These are phyloP conservation scores for Lophiostoma macrostomum DNA, from an alignment of 495 filamentous ascomycete species.

Conservation along the genomic window DNA sequence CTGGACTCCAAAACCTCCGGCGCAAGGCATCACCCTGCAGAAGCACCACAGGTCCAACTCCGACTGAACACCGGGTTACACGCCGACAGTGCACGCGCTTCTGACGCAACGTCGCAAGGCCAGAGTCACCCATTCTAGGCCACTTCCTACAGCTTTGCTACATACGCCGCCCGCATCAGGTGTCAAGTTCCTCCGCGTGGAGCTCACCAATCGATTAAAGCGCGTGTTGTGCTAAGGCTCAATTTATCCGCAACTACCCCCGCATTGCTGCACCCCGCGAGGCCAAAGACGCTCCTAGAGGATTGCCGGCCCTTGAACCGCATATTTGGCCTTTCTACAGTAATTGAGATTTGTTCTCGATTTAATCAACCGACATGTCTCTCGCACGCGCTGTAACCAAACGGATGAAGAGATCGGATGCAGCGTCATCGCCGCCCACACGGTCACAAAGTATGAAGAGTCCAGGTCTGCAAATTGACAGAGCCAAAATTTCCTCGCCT, in stretches of 20 bases:
- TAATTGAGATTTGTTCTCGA: constrained; percentile 31
- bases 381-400: constrained; percentile 30
- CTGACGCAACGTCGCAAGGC: constrained; percentile 6
- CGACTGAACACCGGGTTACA: constrained; percentile 14
- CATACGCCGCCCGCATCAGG: not conserved
- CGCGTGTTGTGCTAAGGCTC: not conserved
- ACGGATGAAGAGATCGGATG: constrained; percentile 29
- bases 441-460: constrained; percentile 43
- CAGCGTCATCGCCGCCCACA: constrained; percentile 11
- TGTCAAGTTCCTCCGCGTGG: not conserved
- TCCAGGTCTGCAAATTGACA: constrained; percentile 27
- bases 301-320: constrained; percentile 32
- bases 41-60: constrained; percentile 16
- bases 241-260: constrained; percentile 33
- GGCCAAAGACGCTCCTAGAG: constrained; percentile 2
- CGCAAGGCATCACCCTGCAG: not conserved
- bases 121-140: constrained; percentile 11
- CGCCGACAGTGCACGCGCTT: constrained; percentile 19
- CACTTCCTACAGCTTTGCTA: constrained; percentile 11
- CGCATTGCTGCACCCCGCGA: constrained; percentile 15
- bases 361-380: constrained; percentile 43
- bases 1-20: not conserved
- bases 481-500: constrained; percentile 75
- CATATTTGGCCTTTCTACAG: constrained; percentile 12
- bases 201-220: not conserved